Base-by-base conservation (phyloP, 2,329 filamentous ascomycete species). In the Zopfia rhizophila region DNA sequence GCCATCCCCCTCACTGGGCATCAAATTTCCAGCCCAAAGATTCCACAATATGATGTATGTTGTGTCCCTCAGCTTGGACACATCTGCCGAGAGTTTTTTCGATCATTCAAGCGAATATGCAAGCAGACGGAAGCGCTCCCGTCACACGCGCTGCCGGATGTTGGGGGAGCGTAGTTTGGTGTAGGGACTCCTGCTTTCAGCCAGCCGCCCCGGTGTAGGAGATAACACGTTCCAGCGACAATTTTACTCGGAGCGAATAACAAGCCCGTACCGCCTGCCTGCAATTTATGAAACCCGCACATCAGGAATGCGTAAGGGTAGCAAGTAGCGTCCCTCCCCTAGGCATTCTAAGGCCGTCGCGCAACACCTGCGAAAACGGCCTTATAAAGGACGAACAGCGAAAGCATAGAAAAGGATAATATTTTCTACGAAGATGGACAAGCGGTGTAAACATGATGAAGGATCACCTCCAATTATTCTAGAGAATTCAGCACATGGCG, bases 251-350 rank as follows among this genome's bases (percentile, higher is more conserved):
- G 48, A 56, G 53, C 63, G 63, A 67, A 66, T 65, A 45, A 49
- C 39, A 48, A 38, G 49, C 51, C 50, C 39, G 41, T 36, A 47
- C 39, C 46, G 51, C 31, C 55, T 57, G 55, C 54, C 59, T 58
- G 63, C 59, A 68, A 68, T 69, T 61, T 64, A 53, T 65, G 65
- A 64, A 65, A 69, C 63, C 48, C 33, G 24, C 21, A 8, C 21
- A 29, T 38, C 24, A 36, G 43, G 48, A 52, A 49, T 52, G 48
- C 31, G 46, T 47, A 46, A 38, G 39, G 40, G 42, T 38, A 38
- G 27, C 31, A 24, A 35, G 22, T 29, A 50, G 33, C 38, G 38
- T 43, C 14, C 28, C 36, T 43, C 29, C 47, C 24, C 31, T 43
- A 21, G 16, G 3, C 21, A 21, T 16, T 24, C 10, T 8, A 8